Evolutionary conservation across 2,329 filamentous ascomycete species (phyloP).

Genomic region (Aplosporella prunicola): DNA sequence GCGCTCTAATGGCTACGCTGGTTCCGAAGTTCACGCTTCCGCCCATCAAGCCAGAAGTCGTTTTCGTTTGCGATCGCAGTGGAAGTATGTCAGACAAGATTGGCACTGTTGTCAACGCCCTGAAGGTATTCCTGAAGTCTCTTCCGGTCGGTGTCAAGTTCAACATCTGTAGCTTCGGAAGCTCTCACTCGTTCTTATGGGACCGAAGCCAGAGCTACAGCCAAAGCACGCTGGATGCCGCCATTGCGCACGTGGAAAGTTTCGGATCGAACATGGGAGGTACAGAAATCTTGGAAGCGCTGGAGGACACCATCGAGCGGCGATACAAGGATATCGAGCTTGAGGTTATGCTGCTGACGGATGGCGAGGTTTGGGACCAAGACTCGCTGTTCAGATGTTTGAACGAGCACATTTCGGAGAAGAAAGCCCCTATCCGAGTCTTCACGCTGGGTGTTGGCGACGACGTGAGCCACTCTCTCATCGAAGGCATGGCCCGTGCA

Average conservation of each 20-base stretch:
- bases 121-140: conserved; percentile 57
- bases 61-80: conserved; percentile 64
- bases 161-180: conserved; percentile 62
- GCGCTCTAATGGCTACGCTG: conserved; percentile 60
- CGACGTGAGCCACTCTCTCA: conserved; percentile 45
- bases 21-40: conserved; percentile 61
- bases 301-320: conserved; percentile 39
- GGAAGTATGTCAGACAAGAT: conserved; percentile 55
- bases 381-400: conserved; percentile 40
- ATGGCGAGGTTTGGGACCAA: conserved; percentile 46
- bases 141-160: conserved; percentile 55
- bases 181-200: conserved; percentile 38
- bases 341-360: conserved; percentile 48
- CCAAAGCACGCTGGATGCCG: conserved; percentile 35
- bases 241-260: conserved; percentile 32
- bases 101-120: conserved; percentile 43
- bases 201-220: conserved; percentile 38
- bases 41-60: conserved; percentile 49
- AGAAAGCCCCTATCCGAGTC: conserved; percentile 40
- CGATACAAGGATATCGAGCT: conserved; percentile 38
- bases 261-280: conserved; percentile 44
- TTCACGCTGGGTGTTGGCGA: conserved; percentile 50
- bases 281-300: conserved; percentile 42
- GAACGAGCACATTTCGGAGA: conserved; percentile 32
- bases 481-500: conserved; percentile 49